These are phyloP conservation scores for Fragaria nilgerrensis DNA, from an alignment of 306 rosid species.

Conservation along the genomic window DNA sequence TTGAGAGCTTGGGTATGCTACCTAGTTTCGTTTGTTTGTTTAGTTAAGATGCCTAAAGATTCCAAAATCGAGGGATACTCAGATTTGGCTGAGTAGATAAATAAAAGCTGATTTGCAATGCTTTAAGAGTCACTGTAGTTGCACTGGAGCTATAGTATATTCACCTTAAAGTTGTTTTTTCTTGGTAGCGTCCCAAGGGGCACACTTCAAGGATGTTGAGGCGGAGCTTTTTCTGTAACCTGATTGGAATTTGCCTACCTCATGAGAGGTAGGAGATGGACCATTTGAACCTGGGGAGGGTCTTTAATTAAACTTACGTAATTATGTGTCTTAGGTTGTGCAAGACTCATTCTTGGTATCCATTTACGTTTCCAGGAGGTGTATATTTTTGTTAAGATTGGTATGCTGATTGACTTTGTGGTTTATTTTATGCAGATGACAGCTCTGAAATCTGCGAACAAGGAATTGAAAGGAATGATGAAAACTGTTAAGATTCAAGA, in stretches of 20 bases:
- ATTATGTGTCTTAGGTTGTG: constrained; percentile 26
- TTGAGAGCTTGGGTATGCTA: background rate
- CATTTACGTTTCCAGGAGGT: constrained; percentile 24
- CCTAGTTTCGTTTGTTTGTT: background rate
- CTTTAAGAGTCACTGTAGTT: constrained; percentile 29
- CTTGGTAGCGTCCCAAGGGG: constrained; percentile 78
- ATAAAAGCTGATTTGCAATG: background rate
- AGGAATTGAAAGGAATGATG: constrained; percentile 98
- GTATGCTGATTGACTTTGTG: constrained; percentile 11
- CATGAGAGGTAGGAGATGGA: constrained; percentile 75
- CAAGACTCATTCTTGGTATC: constrained; percentile 20
- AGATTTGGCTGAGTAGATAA: background rate
- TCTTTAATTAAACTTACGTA: constrained; percentile 4
- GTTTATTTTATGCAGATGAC: constrained; percentile 60
- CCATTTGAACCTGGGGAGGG: constrained; percentile 53
- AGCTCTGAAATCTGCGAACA: constrained; percentile 93
- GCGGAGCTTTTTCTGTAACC: constrained; percentile 71
- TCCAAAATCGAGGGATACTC: background rate
- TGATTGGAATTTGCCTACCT: constrained; percentile 81
- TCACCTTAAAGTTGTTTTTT: constrained; percentile 64
- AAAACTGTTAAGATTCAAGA: constrained; percentile 97
- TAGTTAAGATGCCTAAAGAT: background rate
- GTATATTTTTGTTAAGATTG: constrained; percentile 3
- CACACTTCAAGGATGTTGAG: constrained; percentile 54
- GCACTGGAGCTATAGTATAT: constrained; percentile 42